Evolutionary conservation across 345 rosid genomes (phyloP), one percentile per base, ranked within the genome.

Genomic region (Eucalyptus pauciflora): DNA sequence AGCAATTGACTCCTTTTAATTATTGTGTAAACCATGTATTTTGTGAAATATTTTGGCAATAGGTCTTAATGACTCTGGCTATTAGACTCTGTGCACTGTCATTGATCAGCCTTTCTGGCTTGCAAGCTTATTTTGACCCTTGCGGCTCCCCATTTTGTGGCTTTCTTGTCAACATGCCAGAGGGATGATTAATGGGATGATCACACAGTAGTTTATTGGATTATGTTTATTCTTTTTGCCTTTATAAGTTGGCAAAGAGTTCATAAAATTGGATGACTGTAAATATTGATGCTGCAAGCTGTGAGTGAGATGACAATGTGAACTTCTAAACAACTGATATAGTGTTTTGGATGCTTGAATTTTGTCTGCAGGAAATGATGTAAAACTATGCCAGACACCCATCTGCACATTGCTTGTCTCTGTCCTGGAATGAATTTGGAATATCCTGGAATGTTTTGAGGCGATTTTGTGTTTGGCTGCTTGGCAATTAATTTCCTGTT

Each of bases 261-360:
- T 13, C 9, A n/a, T 7, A 64, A 2, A n/a, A 5, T 64, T 64
- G 37, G 43, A 67, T 31, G 12, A 31, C 79, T 1, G 18, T 67
- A 33, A 37, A 67, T 31, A 31, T 8, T 31, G 43, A 67, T 29
- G 79, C 24, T 31, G 43, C 0, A 31, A 31, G 79, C 43, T 31
- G 41, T 2, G 79, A 7, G 79, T 31, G 79, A 27, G 69, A 62
- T 62, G 58, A 52, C 58, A 52, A 20, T 52, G 58, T 52, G 58
- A 67, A 67, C 79, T 67, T 67, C 5, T 31, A 67, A 67, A 67
- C 43, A 67, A 31, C 43, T 31, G 6, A 67, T 37, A 8, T 31
- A 0, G 24, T 31, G 43, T 0, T 67, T 33, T 67, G 20, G 79
- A 31, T 67, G 43, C 2, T 67, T 67, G 43, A 67, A 7, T 33